phyloP scores from a whole-genome alignment of 1,284 basidiomycete species.

The Lignosus rhinocerotis region DNA sequence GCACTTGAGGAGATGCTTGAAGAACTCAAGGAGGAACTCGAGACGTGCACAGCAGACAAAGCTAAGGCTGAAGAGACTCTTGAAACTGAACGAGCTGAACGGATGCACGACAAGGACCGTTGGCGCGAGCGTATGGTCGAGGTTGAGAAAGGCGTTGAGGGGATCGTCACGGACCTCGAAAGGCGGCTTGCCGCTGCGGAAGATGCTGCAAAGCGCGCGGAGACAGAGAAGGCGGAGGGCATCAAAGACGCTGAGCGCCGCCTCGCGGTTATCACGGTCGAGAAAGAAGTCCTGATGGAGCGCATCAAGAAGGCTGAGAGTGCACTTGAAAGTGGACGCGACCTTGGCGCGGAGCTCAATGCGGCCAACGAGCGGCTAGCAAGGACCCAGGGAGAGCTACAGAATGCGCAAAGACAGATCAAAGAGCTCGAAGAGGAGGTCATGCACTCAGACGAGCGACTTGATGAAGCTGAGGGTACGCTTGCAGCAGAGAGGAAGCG shows the following conservation, averaged over 20 bases:
- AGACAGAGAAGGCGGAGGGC: slow-evolving; percentile 46
- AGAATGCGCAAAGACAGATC: slow-evolving; percentile 55
- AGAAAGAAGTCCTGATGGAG: slow-evolving; percentile 55
- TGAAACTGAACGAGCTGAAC: slow-evolving; percentile 53
- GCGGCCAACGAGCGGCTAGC: slow-evolving; percentile 62
- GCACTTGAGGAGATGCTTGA: slow-evolving; percentile 48
- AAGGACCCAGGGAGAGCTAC: slow-evolving; percentile 53
- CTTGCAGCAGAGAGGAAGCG: slow-evolving; percentile 49
- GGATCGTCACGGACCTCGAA: slow-evolving; percentile 67
- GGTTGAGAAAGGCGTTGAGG: slow-evolving; percentile 65
- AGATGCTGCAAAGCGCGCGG: slow-evolving; percentile 39
- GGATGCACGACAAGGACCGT: slow-evolving; percentile 60
- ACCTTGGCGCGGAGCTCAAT: slow-evolving; percentile 63
- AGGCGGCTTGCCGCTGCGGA: slow-evolving; percentile 53
- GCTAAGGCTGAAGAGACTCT: slow-evolving; percentile 46
- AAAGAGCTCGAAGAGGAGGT: slow-evolving; percentile 59
- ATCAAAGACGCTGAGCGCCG: slow-evolving; percentile 49
- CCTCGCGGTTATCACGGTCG: slow-evolving; percentile 45
- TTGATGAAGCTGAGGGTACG: slow-evolving; percentile 54
- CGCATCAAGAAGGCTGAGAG: slow-evolving; percentile 62
- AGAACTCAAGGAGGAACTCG: slow-evolving; percentile 48
- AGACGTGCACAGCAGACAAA: slow-evolving; percentile 32
- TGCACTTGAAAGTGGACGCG: slow-evolving; percentile 57
- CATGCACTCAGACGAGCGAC: slow-evolving; percentile 45
- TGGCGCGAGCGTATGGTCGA: slow-evolving; percentile 71